Percentiles rank a stretch among this genome's conserved stretches.
Conservation (phyloP, 129 eudicot genomes). For the Kitagawia praeruptora region DNA sequence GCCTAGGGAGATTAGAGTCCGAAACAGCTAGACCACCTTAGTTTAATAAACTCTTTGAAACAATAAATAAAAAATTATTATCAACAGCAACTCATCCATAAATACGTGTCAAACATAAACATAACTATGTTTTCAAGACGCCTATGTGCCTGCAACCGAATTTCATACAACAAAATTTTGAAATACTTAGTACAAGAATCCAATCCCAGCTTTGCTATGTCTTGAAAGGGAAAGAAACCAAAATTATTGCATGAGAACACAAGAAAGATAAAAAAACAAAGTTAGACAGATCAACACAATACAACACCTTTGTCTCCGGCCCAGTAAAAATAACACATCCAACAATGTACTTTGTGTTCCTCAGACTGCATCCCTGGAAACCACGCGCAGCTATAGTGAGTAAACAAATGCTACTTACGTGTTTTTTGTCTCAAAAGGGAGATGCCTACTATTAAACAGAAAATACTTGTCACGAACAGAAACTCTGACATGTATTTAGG, state of each 20-base stretch:
- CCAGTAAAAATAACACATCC: conserved; percentile 91
- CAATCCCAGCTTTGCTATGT: neutral
- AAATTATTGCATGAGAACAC: neutral
- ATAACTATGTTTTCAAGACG: neutral
- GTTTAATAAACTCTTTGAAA: neutral
- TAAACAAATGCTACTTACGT: conserved; percentile 3
- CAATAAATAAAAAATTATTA: neutral
- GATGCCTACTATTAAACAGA: neutral
- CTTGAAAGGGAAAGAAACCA: neutral
- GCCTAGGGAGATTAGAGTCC: neutral
- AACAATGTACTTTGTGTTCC: conserved; percentile 81
- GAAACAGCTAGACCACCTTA: neutral
- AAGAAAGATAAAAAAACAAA: conserved; percentile 3
- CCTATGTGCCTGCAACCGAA: neutral
- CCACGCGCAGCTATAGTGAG: conserved; percentile 11
- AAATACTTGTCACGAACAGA: neutral
- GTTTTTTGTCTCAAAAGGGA: neutral
- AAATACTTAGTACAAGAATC: neutral
- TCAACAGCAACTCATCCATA: neutral
- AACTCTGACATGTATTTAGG: neutral
- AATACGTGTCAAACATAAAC: neutral
- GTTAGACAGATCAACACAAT: conserved; percentile 10
- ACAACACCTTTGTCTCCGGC: conserved; percentile 83
- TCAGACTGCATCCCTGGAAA: conserved; percentile 88
- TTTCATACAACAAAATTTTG: neutral